These are phyloP conservation scores for Emmonsiellopsis sp. DNA, from an alignment of 2,329 filamentous ascomycete genomes.

Conservation along the genomic window DNA sequence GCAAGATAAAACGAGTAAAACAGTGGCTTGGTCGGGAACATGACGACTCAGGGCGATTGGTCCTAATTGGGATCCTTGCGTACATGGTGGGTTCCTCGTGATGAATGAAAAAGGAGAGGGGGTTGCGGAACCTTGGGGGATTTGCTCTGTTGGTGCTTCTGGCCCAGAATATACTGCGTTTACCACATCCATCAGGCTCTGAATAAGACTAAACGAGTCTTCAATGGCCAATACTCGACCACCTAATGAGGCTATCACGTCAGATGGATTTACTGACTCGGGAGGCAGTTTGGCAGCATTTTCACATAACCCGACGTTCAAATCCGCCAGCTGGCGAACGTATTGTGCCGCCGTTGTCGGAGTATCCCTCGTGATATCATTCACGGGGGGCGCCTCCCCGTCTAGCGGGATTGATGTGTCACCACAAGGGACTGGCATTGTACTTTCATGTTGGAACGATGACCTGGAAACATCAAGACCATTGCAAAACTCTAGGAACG, in stretches of 20 bases:
- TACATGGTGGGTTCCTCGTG: background rate
- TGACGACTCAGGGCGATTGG: no score
- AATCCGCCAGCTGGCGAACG: background rate
- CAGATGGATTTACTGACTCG: background rate
- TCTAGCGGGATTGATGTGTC: background rate
- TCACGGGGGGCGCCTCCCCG: background rate
- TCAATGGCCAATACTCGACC: background rate
- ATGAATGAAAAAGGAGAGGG: background rate
- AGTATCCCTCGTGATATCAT: background rate
- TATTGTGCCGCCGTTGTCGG: background rate
- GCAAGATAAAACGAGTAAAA: background rate
- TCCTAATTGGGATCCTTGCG: no score
- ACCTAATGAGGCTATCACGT: background rate
- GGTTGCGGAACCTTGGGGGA: background rate
- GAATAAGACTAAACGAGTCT: background rate
- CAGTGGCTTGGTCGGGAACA: background rate
- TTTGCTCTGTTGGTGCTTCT: background rate
- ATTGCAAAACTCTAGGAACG: background rate
- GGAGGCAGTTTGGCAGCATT: background rate
- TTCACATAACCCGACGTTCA: background rate
- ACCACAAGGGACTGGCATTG: background rate
- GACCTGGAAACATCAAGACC: background rate
- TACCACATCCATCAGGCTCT: background rate
- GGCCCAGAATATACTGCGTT: background rate
- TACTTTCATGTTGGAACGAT: background rate